These are phyloP conservation scores for Leucocoprinus sp. DNA, from an alignment of 768 basidiomycete genomes.

Conservation along the genomic window DNA sequence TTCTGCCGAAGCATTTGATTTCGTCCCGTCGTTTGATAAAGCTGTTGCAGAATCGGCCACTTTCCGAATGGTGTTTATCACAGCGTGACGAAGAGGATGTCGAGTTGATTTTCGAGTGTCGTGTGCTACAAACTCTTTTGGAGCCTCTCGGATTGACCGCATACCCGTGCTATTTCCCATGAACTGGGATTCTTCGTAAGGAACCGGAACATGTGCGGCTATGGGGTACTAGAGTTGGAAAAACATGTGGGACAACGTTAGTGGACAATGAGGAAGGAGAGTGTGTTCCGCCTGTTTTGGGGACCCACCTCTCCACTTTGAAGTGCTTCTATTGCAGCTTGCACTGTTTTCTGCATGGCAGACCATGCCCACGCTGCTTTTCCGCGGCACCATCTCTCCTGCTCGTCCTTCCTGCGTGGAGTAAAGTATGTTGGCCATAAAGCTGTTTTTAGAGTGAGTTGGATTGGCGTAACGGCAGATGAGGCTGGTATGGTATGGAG, in stretches of 20 bases:
- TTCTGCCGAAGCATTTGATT: constrained; percentile 11
- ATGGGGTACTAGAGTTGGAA: constrained; percentile 53
- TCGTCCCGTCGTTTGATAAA: not conserved
- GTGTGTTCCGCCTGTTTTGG: not conserved
- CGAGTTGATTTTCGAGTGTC: constrained; percentile 63
- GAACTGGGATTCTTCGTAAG: constrained; percentile 27
- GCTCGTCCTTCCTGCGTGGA: constrained; percentile 60
- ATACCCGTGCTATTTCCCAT: constrained; percentile 15
- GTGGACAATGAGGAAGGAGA: constrained; percentile 1
- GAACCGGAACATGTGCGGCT: constrained; percentile 58
- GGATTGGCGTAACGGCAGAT: constrained; percentile 58
- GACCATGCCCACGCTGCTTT: constrained; percentile 69
- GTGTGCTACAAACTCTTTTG: constrained; percentile 38
- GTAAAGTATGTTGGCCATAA: constrained; percentile 85
- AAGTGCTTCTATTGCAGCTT: constrained; percentile 39
- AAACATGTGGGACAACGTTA: not conserved
- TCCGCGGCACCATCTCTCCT: constrained; percentile 56
- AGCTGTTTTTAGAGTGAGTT: constrained; percentile 55
- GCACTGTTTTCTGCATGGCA: constrained; percentile 48
- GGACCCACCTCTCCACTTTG: constrained; percentile 50
- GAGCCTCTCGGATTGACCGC: constrained; percentile 3
- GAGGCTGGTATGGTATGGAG: constrained; percentile 52
- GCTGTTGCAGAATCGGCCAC: constrained; percentile 47
- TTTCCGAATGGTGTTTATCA: constrained; percentile 64
- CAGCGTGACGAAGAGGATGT: constrained; percentile 84